A percentile compares a stretch with the other conserved stretches of the same genome.
phyloP scores from a whole-genome alignment of 331 rosid species.

The Cydonia oblonga region DNA sequence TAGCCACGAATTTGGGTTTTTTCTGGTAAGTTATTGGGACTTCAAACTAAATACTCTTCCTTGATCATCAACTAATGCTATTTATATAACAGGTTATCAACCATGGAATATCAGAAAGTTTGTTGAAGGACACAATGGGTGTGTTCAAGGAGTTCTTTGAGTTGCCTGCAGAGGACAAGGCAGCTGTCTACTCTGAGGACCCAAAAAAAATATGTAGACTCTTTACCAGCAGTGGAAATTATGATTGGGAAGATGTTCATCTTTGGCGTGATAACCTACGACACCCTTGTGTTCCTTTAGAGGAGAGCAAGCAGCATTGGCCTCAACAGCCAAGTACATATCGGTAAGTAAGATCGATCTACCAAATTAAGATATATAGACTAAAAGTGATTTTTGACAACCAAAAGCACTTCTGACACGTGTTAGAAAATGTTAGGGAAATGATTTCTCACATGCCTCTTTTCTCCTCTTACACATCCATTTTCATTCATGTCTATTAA shows the following conservation, averaged over 20 bases:
- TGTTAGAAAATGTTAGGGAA: too few species aligned
- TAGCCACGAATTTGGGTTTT: constrained; percentile 12
- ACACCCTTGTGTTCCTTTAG: constrained; percentile 22
- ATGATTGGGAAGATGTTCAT: background rate
- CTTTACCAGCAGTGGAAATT: constrained; percentile 5
- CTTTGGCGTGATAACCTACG: background rate
- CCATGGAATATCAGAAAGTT: constrained; percentile 8
- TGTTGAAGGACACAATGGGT: background rate
- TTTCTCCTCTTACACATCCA: too few species aligned
- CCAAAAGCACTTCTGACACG: too few species aligned
- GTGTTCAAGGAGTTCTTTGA: constrained; percentile 18
- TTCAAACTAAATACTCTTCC: background rate
- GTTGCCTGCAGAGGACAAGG: constrained; percentile 1
- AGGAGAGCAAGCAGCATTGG: constrained; percentile 9
- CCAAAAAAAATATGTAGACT: constrained; percentile 9
- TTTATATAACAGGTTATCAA: constrained; percentile 2
- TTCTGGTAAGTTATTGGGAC: background rate
- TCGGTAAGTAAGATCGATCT: background rate
- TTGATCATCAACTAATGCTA: background rate
- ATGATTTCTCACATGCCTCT: too few species aligned
- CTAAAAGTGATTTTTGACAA: too few species aligned
- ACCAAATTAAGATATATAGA: too few species aligned
- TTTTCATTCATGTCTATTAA: too few species aligned
- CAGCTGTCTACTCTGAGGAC: constrained; percentile 12
- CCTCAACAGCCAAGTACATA: constrained; percentile 5